phyloP scores from a whole-genome alignment of 345 rosid genomes.

The rapeseed (Brassica napus) region DNA sequence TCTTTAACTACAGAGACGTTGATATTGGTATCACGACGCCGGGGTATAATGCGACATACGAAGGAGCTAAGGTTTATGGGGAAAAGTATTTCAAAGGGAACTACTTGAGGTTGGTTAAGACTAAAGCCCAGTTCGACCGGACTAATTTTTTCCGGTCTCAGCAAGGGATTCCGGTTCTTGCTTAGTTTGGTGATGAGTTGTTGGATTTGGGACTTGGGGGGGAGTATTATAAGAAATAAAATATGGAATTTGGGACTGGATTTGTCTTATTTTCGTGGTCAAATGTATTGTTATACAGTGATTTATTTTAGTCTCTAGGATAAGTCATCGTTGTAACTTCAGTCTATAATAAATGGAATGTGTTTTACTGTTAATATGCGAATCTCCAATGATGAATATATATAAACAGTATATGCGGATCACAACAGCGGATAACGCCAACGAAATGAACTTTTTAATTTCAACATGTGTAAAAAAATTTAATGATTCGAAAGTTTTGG shows the following conservation, averaged over 20 bases:
- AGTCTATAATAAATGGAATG: neutral
- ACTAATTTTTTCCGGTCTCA: constrained; percentile 56
- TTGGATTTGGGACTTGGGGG: neutral
- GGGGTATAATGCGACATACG: constrained; percentile 42
- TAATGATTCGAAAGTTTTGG: neutral
- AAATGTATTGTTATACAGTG: neutral
- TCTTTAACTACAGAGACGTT: constrained; percentile 53
- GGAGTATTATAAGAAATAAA: neutral
- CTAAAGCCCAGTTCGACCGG: constrained; percentile 56
- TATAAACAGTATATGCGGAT: neutral
- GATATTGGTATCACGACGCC: constrained; percentile 49
- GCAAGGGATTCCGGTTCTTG: constrained; percentile 60
- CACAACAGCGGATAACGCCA: neutral
- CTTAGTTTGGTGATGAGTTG: constrained; percentile 15
- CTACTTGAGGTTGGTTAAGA: constrained; percentile 51
- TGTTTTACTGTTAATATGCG: neutral
- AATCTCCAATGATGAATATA: neutral
- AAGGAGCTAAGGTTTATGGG: constrained; percentile 56
- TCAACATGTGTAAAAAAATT: neutral
- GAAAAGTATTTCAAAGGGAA: constrained; percentile 52
- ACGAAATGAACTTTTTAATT: neutral
- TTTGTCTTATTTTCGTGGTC: neutral
- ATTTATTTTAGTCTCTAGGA: neutral
- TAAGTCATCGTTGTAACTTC: constrained; percentile 1
- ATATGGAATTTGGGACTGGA: neutral